Evolutionary conservation across 768 basidiomycete species (phyloP).

Genomic region (Suillus lakei): DNA sequence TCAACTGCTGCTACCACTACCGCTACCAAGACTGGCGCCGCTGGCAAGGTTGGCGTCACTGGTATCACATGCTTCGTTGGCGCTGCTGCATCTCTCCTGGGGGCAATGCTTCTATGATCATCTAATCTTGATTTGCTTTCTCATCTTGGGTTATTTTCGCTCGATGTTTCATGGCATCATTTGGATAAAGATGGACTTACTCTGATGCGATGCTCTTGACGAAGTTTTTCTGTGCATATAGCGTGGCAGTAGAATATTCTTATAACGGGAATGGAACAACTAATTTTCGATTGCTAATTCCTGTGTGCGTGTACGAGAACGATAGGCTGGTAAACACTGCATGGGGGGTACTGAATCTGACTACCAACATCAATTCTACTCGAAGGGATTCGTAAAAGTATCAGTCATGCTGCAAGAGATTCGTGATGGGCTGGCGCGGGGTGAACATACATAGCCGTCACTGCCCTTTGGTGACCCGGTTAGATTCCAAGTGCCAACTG

Average conservation of each 20-base stretch:
- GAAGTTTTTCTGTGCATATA: constrained; percentile 11
- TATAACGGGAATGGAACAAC: constrained; percentile 10
- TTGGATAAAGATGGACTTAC: not conserved
- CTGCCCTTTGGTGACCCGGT: not conserved
- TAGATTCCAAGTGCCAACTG: not conserved
- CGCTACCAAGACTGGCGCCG: constrained; percentile 13
- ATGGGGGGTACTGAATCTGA: not conserved
- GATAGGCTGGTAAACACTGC: not conserved
- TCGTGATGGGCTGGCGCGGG: not conserved
- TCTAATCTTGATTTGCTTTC: not conserved
- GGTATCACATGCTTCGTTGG: constrained; percentile 26
- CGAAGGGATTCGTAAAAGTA: not conserved
- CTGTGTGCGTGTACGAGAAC: not conserved
- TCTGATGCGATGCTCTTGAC: constrained; percentile 10
- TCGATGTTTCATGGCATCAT: not conserved
- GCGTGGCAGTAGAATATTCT: constrained; percentile 2
- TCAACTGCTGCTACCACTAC: constrained; percentile 17
- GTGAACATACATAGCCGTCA: not conserved
- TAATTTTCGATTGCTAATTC: constrained; percentile 12
- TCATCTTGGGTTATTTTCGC: not conserved
- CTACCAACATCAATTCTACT: not conserved
- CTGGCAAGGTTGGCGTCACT: constrained; percentile 29
- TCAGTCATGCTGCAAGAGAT: not conserved
- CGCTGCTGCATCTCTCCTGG: constrained; percentile 24
- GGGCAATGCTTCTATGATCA: constrained; percentile 26